Percentiles rank a stretch among this genome's conserved stretches.
Evolutionary conservation across 805 yeast genomes (phyloP).

Genomic region (Pichia exigua): DNA sequence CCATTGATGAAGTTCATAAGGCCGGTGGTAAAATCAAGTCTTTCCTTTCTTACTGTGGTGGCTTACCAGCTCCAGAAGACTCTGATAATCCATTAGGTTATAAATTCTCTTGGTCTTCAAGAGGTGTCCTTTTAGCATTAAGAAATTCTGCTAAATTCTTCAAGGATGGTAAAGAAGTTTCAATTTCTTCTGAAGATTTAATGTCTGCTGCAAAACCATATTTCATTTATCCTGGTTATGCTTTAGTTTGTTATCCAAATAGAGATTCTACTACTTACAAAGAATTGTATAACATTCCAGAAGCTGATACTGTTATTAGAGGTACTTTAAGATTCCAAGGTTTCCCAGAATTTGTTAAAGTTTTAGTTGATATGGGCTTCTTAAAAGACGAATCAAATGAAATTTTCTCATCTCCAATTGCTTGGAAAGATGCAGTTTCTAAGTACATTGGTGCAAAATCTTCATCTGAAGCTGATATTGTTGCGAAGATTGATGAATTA

Average conservation of each 20-base stretch:
- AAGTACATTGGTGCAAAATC: conserved; percentile 69
- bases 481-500: conserved; percentile 66
- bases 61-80: conserved; percentile 95
- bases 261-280: conserved; percentile 93
- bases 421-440: conserved; percentile 89
- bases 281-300: conserved; percentile 90
- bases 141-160: conserved; percentile 89
- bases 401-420: conserved; percentile 44
- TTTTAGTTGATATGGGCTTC: conserved; percentile 88
- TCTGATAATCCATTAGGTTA: conserved; percentile 98
- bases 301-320: conserved; percentile 93
- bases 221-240: conserved; percentile 91
- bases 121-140: conserved; percentile 94
- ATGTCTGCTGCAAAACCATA: conserved; percentile 95
- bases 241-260: conserved; percentile 94
- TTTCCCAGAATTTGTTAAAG: conserved; percentile 96
- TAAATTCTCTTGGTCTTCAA: conserved; percentile 98
- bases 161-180: conserved; percentile 75
- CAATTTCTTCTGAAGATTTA: conserved; percentile 79
- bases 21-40: conserved; percentile 88
- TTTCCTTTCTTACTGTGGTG: conserved; percentile 97
- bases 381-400: conserved; percentile 67
- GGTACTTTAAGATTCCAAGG: conserved; percentile 98
- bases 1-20: conserved; percentile 92
- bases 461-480: conserved; percentile 59